Conservation (phyloP, 306 rosid species). For the Medicago lupulina region DNA sequence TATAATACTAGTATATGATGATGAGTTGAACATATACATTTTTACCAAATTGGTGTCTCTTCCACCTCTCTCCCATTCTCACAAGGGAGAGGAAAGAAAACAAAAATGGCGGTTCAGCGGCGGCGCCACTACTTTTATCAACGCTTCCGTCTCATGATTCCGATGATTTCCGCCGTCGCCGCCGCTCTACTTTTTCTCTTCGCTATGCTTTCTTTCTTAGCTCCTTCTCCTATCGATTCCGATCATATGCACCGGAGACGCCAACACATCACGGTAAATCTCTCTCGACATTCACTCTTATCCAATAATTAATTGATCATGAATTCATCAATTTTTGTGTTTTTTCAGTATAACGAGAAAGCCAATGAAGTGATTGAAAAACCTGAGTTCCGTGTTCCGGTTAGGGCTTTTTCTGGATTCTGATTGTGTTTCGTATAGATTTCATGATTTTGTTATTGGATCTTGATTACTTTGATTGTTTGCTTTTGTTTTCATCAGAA, state of each 20-base stretch:
- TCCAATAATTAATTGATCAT: conserved; percentile 4
- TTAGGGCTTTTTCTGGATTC: conserved; percentile 61
- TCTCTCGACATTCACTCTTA: neutral
- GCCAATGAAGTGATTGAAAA: conserved; percentile 51
- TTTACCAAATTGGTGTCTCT: neutral
- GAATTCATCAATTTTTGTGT: conserved; percentile 6
- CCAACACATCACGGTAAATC: conserved; percentile 61
- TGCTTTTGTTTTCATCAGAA: conserved; percentile 50
- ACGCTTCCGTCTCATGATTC: conserved; percentile 65
- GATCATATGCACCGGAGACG: conserved; percentile 54
- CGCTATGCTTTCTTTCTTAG: conserved; percentile 77
- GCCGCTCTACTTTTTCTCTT: conserved; percentile 72
- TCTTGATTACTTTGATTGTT: conserved; percentile 40
- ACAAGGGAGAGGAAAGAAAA: neutral
- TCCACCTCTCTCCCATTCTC: conserved; percentile 2
- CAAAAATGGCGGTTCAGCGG: conserved; percentile 70
- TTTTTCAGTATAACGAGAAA: conserved; percentile 48
- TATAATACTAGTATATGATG: neutral
- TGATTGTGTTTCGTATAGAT: conserved; percentile 19
- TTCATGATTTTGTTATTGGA: conserved; percentile 31
- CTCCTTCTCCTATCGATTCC: conserved; percentile 75
- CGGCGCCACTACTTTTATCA: conserved; percentile 81
- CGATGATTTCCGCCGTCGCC: conserved; percentile 67
- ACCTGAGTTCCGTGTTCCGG: conserved; percentile 72
- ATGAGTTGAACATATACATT: neutral